phyloP scores from a whole-genome alignment of 106 monocot genomes.

The Apostasia shenzhenica region DNA sequence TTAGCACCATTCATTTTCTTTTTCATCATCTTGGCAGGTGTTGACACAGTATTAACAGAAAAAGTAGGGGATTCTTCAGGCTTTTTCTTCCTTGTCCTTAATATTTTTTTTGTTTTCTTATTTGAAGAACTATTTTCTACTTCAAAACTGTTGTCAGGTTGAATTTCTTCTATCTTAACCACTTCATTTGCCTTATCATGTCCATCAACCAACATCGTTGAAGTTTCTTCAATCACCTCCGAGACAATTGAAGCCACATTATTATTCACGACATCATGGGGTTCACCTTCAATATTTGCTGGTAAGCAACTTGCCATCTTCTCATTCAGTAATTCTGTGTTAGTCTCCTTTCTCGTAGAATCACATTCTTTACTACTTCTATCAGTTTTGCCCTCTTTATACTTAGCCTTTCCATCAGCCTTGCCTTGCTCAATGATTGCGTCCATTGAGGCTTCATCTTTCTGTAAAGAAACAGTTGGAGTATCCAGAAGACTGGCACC shows the following conservation, averaged over 20 bases:
- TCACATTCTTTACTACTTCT: too few relatives aligned
- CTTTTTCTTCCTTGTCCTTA: constrained; percentile 10
- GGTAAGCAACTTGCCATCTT: not conserved
- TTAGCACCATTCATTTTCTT: not conserved
- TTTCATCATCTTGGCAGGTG: constrained; percentile 2
- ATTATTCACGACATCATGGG: not conserved
- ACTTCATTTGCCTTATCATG: constrained; percentile 2
- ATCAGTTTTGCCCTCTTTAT: too few relatives aligned
- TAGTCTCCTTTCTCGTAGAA: too few relatives aligned
- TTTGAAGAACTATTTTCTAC: not conserved
- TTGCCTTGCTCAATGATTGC: too few relatives aligned
- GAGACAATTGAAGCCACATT: not conserved
- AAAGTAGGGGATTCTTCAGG: not conserved
- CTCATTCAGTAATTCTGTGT: not conserved
- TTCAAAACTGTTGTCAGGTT: constrained; percentile 2
- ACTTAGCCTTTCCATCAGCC: too few relatives aligned
- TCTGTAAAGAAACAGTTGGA: not conserved
- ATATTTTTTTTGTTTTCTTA: constrained; percentile 4
- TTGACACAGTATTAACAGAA: not conserved
- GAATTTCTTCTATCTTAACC: constrained; percentile 1
- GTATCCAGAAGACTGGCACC: not conserved
- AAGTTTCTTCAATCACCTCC: constrained; percentile 5
- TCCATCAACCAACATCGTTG: not conserved
- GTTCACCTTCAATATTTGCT: too few relatives aligned
- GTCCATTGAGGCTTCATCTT: not conserved